phyloP scores from a whole-genome alignment of 2,329 filamentous ascomycete species.

The Fonsecaea pugnacius region DNA sequence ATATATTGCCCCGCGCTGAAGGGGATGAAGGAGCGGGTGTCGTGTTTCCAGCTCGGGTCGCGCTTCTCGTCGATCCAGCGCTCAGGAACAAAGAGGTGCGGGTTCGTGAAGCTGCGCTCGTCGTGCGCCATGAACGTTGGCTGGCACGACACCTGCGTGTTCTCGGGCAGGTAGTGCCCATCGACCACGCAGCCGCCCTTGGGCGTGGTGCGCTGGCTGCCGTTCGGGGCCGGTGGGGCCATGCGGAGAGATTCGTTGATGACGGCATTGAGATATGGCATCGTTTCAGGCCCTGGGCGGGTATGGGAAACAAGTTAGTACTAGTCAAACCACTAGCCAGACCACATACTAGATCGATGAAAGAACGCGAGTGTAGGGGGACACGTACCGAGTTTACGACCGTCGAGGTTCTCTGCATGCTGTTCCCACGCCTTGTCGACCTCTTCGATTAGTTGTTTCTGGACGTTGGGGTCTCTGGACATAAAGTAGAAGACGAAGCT shows the following conservation, averaged over 20 bases:
- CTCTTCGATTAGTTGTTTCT: slow-evolving; percentile 3
- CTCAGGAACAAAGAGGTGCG: slow-evolving; percentile 25
- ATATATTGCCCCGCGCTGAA: slow-evolving; percentile 2
- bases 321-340: background rate
- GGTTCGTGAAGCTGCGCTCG: slow-evolving; percentile 35
- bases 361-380: too few relatives aligned
- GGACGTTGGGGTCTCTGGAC: background rate
- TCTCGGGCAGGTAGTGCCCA: slow-evolving; percentile 41
- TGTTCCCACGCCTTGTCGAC: background rate
- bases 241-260: slow-evolving; percentile 55
- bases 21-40: slow-evolving; percentile 3
- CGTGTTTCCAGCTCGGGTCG: background rate
- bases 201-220: slow-evolving; percentile 25
- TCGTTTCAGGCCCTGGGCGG: background rate
- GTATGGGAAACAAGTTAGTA: background rate
- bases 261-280: slow-evolving; percentile 52
- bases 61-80: slow-evolving; percentile 24
- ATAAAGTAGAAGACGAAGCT: slow-evolving; percentile 8
- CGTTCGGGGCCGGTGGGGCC: slow-evolving; percentile 31
- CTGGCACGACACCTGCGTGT: slow-evolving; percentile 34
- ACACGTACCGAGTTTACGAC: background rate
- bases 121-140: slow-evolving; percentile 30
- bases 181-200: slow-evolving; percentile 35
- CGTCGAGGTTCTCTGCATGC: background rate
- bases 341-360: background rate